Evolutionary conservation across 768 basidiomycete genomes (phyloP), one percentile per base, ranked within the genome.

Genomic region (Mycena rebaudengoi): DNA sequence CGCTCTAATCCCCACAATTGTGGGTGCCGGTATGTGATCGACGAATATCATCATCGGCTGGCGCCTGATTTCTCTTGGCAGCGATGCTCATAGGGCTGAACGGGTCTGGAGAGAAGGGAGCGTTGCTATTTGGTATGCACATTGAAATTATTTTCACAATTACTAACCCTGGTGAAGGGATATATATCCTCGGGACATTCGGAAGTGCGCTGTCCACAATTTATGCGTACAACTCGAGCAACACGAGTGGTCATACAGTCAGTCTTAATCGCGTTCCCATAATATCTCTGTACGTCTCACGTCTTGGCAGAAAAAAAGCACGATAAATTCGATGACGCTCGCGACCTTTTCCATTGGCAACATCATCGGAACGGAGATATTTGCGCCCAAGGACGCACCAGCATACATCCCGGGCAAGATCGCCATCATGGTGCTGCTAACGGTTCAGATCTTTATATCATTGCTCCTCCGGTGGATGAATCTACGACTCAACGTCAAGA

Each of bases 381-480:
- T 91, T 69, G 85, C 83, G 30, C 84, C 88, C 0, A 81, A 85
- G 64, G 87, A 87, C 63, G 87, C 86, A 3, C 87, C 88, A 0
- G 80, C 71, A 16, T 91, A 91, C 71, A 84, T 88, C 28, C 88
- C 87, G 0, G 89, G 88, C 20, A 91, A 91, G 69, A 84, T 85
- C 14, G 82, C 89, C 1, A 88, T 91, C 64, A 83, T 89, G 79
- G 78, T 88, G 5, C 78, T 89, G 7, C 76, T 91, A 29, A 81
- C 75, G 3, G 80, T 82, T 2, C 87, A 88, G 67, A 71, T 90
- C 29, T 74, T 71, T 18, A 64, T 89, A 21, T 84, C 81, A 2
- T 72, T 82, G 62, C 51, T 85, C 25, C 74, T 90, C 13, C 81
- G 86, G 12, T 84, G 80, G 75, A 81, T 89, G 64, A 89, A 88